Evolutionary conservation across 1,284 basidiomycete genomes (phyloP).

Genomic region (Fomitopsis pinicola): DNA sequence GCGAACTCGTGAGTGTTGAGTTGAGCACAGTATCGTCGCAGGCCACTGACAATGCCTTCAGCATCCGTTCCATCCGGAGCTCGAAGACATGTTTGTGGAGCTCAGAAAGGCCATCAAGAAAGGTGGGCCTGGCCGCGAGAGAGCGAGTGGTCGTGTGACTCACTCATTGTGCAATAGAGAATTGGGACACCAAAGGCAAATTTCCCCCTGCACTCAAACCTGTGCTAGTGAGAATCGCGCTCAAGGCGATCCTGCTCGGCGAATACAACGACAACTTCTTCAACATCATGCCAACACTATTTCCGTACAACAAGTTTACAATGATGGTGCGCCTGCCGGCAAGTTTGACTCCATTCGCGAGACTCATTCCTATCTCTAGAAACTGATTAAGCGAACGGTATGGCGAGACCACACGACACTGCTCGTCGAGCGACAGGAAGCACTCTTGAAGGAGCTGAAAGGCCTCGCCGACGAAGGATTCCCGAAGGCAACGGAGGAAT

Average conservation of each 20-base stretch:
- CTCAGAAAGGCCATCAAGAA: slow-evolving; percentile 59
- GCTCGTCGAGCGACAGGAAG: slow-evolving; percentile 59
- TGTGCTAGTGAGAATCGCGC: slow-evolving; percentile 64
- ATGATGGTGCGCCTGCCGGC: slow-evolving; percentile 55
- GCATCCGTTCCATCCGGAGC: slow-evolving; percentile 61
- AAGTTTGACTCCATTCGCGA: neutral
- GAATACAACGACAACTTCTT: slow-evolving; percentile 94
- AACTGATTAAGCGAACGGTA: slow-evolving; percentile 79
- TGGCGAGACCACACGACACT: slow-evolving; percentile 65
- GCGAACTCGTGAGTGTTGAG: slow-evolving; percentile 49
- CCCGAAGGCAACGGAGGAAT: slow-evolving; percentile 65
- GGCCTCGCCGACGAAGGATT: slow-evolving; percentile 60
- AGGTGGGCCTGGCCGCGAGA: slow-evolving; percentile 31
- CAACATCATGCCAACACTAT: slow-evolving; percentile 79
- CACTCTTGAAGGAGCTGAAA: slow-evolving; percentile 55
- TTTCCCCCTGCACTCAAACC: slow-evolving; percentile 85
- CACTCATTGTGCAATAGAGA: slow-evolving; percentile 34
- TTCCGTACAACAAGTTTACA: slow-evolving; percentile 92
- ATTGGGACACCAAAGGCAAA: slow-evolving; percentile 77
- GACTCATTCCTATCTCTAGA: slow-evolving; percentile 37
- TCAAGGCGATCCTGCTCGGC: slow-evolving; percentile 77
- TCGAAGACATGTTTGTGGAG: slow-evolving; percentile 59
- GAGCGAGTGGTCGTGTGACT: neutral
- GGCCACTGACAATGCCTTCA: slow-evolving; percentile 21
- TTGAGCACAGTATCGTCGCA: slow-evolving; percentile 2